These are phyloP conservation scores for Fusarium praegraminearum DNA, from an alignment of 2,329 filamentous ascomycete genomes.

Conservation along the genomic window DNA sequence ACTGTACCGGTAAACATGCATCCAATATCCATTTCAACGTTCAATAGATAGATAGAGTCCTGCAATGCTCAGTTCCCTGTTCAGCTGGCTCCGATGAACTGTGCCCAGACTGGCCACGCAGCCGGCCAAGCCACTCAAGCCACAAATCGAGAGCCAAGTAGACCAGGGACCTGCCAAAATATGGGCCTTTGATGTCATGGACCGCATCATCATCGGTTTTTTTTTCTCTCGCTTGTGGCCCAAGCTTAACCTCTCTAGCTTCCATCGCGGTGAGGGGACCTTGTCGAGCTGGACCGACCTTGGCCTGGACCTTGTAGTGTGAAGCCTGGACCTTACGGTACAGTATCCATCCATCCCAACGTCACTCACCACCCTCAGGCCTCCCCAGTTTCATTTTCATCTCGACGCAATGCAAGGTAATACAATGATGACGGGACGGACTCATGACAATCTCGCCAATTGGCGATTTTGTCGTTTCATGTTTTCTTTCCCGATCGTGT, in stretches of 20 bases:
- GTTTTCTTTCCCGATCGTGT: slow-evolving; percentile 3
- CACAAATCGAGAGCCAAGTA: slow-evolving; percentile 38
- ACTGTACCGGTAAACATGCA: slow-evolving; percentile 17
- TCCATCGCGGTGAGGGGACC: slow-evolving; percentile 13
- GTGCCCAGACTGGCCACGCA: slow-evolving; percentile 32
- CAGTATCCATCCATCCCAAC: slow-evolving; percentile 14
- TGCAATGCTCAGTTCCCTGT: slow-evolving; percentile 33
- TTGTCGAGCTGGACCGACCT: slow-evolving; percentile 38
- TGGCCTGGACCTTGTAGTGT: slow-evolving; percentile 2
- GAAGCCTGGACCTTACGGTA: slow-evolving; percentile 4
- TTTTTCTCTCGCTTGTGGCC: slow-evolving; percentile 4
- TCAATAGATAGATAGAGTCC: background rate
- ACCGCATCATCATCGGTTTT: slow-evolving; percentile 37
- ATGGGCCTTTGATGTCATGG: slow-evolving; percentile 46
- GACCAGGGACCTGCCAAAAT: slow-evolving; percentile 30
- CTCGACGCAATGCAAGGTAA: slow-evolving; percentile 11
- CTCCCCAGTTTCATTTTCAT: slow-evolving; percentile 18
- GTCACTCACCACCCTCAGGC: slow-evolving; percentile 19
- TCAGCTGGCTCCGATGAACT: slow-evolving; percentile 44
- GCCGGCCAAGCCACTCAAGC: slow-evolving; percentile 38
- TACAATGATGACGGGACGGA: background rate
- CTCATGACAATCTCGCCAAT: slow-evolving; percentile 10
- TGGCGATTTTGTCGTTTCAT: slow-evolving; percentile 9
- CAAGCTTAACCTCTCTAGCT: slow-evolving; percentile 21
- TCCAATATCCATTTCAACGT: background rate